These are phyloP conservation scores for Microthlaspi erraticum DNA, from an alignment of 345 rosid species.

Conservation along the genomic window DNA sequence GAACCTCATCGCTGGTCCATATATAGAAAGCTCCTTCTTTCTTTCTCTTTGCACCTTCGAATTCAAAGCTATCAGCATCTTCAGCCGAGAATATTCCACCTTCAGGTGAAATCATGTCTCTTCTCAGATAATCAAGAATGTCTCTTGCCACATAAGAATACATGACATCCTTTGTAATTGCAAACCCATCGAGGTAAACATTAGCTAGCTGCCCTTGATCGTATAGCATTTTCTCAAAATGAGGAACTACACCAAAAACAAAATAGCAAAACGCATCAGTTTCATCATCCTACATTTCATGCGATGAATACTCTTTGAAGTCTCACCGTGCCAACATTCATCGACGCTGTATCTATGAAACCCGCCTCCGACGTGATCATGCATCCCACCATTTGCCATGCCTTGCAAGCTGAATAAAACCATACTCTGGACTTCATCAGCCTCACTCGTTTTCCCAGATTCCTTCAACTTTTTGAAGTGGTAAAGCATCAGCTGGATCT, in stretches of 20 bases:
- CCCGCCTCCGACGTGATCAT: constrained; percentile 96
- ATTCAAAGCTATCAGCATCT: constrained; percentile 90
- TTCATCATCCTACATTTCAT: constrained; percentile 5
- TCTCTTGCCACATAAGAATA: constrained; percentile 70
- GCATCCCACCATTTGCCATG: constrained; percentile 96
- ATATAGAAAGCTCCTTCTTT: constrained; percentile 91
- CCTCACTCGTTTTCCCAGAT: constrained; percentile 53
- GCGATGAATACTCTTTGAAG: constrained; percentile 3
- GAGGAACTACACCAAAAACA: constrained; percentile 78
- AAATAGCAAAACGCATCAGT: background rate
- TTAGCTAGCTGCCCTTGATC: constrained; percentile 92
- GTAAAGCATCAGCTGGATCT: constrained; percentile 88
- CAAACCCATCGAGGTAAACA: constrained; percentile 78
- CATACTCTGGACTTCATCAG: constrained; percentile 57
- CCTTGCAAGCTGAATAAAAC: constrained; percentile 80
- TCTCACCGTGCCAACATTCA: constrained; percentile 94
- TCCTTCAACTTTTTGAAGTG: constrained; percentile 71
- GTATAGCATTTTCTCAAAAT: constrained; percentile 96
- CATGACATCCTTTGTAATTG: constrained; percentile 64
- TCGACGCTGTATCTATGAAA: constrained; percentile 97
- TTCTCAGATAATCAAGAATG: constrained; percentile 84
- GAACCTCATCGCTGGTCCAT: constrained; percentile 85
- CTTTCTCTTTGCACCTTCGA: constrained; percentile 60
- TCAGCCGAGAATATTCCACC: constrained; percentile 92
- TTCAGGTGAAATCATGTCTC: constrained; percentile 85